These are phyloP conservation scores for Aphanomyces cochlioides DNA, from an alignment of 352 stramenopile genomes.

Conservation along the genomic window DNA sequence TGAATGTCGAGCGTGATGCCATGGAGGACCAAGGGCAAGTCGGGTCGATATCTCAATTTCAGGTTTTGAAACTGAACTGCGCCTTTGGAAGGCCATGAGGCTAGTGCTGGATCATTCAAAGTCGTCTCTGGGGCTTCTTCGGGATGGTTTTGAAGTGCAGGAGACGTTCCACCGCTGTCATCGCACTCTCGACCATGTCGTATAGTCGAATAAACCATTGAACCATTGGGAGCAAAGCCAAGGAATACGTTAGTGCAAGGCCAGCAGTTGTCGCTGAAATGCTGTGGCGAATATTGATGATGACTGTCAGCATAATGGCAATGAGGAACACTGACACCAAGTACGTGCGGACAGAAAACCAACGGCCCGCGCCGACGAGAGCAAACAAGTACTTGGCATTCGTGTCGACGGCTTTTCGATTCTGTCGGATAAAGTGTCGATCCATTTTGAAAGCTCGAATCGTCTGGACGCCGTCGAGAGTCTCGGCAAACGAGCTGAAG, in stretches of 20 bases:
- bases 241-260: not conserved
- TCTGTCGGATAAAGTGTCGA: constrained; percentile 33
- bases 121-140: not conserved
- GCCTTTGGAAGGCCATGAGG: constrained; percentile 56
- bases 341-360: constrained; percentile 92
- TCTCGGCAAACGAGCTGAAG: constrained; percentile 91
- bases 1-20: constrained; percentile 53
- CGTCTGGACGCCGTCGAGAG: constrained; percentile 62
- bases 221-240: constrained; percentile 9
- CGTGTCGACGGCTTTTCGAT: constrained; percentile 49
- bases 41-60: constrained; percentile 50
- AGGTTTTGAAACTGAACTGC: constrained; percentile 68
- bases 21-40: constrained; percentile 37
- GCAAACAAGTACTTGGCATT: constrained; percentile 87
- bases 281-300: constrained; percentile 16
- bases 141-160: not conserved
- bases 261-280: constrained; percentile 8
- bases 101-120: not conserved
- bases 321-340: constrained; percentile 73
- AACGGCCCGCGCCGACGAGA: constrained; percentile 90
- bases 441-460: constrained; percentile 67
- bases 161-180: constrained; percentile 71
- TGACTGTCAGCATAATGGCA: constrained; percentile 83
- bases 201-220: constrained; percentile 1
- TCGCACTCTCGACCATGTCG: constrained; percentile 41